A percentile compares a stretch with the other conserved stretches of the same genome.
Conservation (phyloP, 139 green algal genomes). For the Micractinium conductrix region DNA sequence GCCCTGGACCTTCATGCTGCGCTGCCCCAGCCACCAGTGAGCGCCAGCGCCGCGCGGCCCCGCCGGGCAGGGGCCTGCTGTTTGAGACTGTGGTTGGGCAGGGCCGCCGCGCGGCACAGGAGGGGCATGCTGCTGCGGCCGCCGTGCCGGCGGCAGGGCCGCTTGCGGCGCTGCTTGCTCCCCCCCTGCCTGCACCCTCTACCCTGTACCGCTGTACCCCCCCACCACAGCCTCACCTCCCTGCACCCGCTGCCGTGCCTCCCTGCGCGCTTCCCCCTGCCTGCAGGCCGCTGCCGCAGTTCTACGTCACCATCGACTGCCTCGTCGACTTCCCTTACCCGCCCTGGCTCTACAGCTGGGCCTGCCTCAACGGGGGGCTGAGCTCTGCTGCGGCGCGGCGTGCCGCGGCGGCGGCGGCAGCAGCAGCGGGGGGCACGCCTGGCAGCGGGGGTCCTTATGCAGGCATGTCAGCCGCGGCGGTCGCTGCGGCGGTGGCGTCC, state of each 20-base stretch:
- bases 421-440: background rate
- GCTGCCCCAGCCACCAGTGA: slow-evolving; percentile 11
- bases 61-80: too few relatives aligned
- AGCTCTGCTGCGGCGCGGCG: background rate
- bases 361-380: background rate
- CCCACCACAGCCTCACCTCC: background rate
- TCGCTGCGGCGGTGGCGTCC: background rate
- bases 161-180: background rate
- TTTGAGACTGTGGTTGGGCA: too few relatives aligned
- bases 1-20: background rate
- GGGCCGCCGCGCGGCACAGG: too few relatives aligned
- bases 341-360: slow-evolving; percentile 11
- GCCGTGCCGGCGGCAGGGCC: background rate
- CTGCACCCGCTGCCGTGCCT: background rate
- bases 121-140: too few relatives aligned
- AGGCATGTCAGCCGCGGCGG: background rate
- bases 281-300: slow-evolving; percentile 4
- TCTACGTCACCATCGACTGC: background rate
- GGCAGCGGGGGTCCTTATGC: background rate
- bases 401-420: background rate
- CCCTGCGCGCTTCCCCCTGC: background rate
- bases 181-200: background rate
- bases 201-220: background rate
- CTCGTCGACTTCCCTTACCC: slow-evolving; percentile 11
- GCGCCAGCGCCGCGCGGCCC: too few relatives aligned